Percentiles rank a stretch among this genome's conserved stretches.
phyloP scores from a whole-genome alignment of 2,329 filamentous ascomycete genomes.

The Epichloe elymi region DNA sequence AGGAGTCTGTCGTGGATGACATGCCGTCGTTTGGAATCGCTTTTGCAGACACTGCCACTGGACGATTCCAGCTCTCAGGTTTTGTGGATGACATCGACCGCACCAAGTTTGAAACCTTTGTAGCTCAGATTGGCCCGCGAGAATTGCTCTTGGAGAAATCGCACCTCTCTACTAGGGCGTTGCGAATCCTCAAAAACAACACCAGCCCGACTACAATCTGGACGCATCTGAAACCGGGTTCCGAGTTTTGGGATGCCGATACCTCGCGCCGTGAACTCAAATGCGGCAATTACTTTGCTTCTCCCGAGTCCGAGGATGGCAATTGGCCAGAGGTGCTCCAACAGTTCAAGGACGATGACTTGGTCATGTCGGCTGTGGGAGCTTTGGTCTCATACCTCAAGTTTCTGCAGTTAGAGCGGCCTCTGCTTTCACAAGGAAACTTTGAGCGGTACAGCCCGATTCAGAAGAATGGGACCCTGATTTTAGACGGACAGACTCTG shows the following conservation, averaged over 20 bases:
- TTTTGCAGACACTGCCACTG: constrained; percentile 91
- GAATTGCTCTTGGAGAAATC: constrained; percentile 86
- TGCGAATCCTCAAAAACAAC: constrained; percentile 93
- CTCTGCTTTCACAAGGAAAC: constrained; percentile 77
- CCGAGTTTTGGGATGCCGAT: constrained; percentile 86
- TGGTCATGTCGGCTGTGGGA: constrained; percentile 82
- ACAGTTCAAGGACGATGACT: constrained; percentile 61
- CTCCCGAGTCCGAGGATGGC: constrained; percentile 41
- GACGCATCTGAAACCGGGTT: constrained; percentile 78
- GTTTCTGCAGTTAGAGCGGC: constrained; percentile 76
- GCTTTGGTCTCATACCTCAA: constrained; percentile 79
- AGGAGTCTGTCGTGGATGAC: constrained; percentile 61
- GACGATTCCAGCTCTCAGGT: constrained; percentile 85
- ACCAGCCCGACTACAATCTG: constrained; percentile 85
- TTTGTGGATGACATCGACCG: constrained; percentile 86
- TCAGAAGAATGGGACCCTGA: constrained; percentile 73
- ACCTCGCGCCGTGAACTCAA: constrained; percentile 70
- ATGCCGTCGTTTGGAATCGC: constrained; percentile 79
- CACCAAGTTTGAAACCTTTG: constrained; percentile 93
- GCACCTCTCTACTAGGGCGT: constrained; percentile 69
- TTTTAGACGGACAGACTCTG: constrained; percentile 88
- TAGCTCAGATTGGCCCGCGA: constrained; percentile 80
- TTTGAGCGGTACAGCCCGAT: constrained; percentile 91
- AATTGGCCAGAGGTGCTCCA: constrained; percentile 65
- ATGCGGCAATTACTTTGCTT: constrained; percentile 64